A percentile compares a stretch with the other conserved stretches of the same genome.
Conservation (phyloP, 345 rosid species). For the Acer yangbiense region DNA sequence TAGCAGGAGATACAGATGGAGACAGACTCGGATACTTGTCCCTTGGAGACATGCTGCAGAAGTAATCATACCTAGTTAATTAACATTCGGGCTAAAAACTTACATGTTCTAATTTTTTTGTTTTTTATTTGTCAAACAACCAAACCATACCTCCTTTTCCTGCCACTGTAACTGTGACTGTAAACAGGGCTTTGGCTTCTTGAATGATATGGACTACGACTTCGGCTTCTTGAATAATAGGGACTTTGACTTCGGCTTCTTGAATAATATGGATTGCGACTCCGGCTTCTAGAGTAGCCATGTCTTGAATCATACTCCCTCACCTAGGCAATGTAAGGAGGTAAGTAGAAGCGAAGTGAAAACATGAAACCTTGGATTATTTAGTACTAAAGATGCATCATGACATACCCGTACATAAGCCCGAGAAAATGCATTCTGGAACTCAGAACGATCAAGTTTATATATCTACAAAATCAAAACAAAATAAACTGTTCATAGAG, state of each 20-base stretch:
- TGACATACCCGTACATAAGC: constrained; percentile 73
- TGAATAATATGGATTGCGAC: constrained; percentile 50
- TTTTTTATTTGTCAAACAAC: neutral
- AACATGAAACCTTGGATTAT: neutral
- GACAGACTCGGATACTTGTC: constrained; percentile 33
- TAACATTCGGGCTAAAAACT: neutral
- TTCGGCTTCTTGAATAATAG: constrained; percentile 20
- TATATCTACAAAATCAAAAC: constrained; percentile 48
- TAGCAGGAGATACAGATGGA: constrained; percentile 46
- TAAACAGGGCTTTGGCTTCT: constrained; percentile 31
- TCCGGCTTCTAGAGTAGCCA: constrained; percentile 66
- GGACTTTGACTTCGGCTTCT: constrained; percentile 47
- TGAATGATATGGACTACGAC: constrained; percentile 22
- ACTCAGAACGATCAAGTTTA: constrained; percentile 87
- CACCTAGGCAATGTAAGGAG: constrained; percentile 48
- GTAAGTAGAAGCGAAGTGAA: constrained; percentile 1
- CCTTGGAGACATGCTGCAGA: constrained; percentile 55
- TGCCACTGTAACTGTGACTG: constrained; percentile 43
- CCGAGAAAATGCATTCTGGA: constrained; percentile 87
- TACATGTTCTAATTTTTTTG: neutral
- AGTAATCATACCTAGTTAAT: constrained; percentile 8
- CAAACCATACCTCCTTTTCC: constrained; percentile 60
- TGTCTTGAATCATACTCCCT: constrained; percentile 67
- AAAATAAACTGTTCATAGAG: constrained; percentile 5
- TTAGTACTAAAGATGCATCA: neutral